A percentile compares a stretch with the other conserved stretches of the same genome.
Conservation (phyloP, 1,139 yeast species). For the Sugiyamaella grinbergsii region DNA sequence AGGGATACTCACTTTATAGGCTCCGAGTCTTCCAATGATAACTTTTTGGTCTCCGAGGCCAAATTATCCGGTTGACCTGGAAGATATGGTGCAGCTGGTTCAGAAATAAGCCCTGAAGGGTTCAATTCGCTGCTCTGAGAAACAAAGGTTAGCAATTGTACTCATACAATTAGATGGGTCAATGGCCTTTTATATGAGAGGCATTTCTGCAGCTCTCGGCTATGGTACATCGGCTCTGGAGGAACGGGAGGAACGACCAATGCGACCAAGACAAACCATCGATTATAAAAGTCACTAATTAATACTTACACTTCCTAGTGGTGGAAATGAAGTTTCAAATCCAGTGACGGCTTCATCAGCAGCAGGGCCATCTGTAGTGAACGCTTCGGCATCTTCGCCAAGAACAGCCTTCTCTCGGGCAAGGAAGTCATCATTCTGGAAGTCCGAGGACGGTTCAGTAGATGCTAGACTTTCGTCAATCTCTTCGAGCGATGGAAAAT, state of each 20-base stretch:
- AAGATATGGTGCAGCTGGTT: conserved; percentile 37
- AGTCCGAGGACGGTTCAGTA: conserved; percentile 39
- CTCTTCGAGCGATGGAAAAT: conserved; percentile 79
- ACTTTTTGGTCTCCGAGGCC: conserved; percentile 28
- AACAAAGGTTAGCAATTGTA: neutral
- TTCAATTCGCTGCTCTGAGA: conserved; percentile 7
- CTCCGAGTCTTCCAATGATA: conserved; percentile 41
- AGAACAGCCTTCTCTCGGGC: conserved; percentile 81
- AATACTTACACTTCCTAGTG: conserved; percentile 48
- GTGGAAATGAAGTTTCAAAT: conserved; percentile 48
- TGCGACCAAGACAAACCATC: no score
- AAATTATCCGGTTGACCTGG: conserved; percentile 35
- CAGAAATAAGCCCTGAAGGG: conserved; percentile 37
- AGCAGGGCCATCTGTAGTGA: conserved; percentile 66
- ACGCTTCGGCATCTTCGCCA: conserved; percentile 71
- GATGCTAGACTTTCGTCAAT: conserved; percentile 41
- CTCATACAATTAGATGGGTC: no score
- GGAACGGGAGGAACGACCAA: no score
- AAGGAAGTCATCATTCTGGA: conserved; percentile 62
- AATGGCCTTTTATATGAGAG: no score
- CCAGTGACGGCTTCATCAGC: conserved; percentile 55
- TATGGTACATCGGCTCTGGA: no score
- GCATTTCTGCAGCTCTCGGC: no score
- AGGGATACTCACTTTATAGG: conserved; percentile 36
- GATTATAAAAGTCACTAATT: no score